A percentile compares a stretch with the other conserved stretches of the same genome.
Evolutionary conservation across 1,284 basidiomycete species (phyloP).

Genomic region (Crucibulum parvulum): DNA sequence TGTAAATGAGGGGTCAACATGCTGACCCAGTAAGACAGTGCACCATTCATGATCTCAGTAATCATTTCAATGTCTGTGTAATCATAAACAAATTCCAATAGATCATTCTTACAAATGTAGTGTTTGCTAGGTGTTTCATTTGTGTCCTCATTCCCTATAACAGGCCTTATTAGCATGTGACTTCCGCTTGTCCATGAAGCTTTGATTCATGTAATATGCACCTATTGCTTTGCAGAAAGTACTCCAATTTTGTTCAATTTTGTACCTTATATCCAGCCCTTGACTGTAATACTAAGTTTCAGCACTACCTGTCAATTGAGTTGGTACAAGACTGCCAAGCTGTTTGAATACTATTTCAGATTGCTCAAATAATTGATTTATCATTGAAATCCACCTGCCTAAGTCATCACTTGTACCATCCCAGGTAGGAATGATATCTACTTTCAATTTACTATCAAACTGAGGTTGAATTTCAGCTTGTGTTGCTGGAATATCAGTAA

Average conservation of each 20-base stretch:
- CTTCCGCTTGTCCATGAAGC: slow-evolving; percentile 30
- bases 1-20: slow-evolving; percentile 17
- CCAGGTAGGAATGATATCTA: slow-evolving; percentile 21
- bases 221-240: slow-evolving; percentile 24
- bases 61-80: slow-evolving; percentile 26
- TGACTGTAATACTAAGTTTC: slow-evolving; percentile 35
- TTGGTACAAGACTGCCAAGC: slow-evolving; percentile 23
- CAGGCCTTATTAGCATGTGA: slow-evolving; percentile 21
- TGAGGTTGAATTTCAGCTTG: slow-evolving; percentile 5
- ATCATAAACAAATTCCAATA: slow-evolving; percentile 6
- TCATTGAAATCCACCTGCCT: slow-evolving; percentile 28
- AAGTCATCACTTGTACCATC: slow-evolving; percentile 32
- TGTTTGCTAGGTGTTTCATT: slow-evolving; percentile 32
- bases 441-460: slow-evolving; percentile 32
- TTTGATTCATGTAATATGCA: slow-evolving; percentile 35
- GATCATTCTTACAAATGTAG: slow-evolving; percentile 27
- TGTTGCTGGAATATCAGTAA: neutral
- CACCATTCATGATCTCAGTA: slow-evolving; percentile 29
- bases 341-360: slow-evolving; percentile 19
- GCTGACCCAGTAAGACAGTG: slow-evolving; percentile 14
- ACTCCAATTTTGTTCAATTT: slow-evolving; percentile 28
- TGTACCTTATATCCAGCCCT: slow-evolving; percentile 2
- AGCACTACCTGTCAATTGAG: slow-evolving; percentile 9
- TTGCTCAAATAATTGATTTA: slow-evolving; percentile 7
- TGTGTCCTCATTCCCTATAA: slow-evolving; percentile 29